Conservation (phyloP, 371 early-diverging fungal species). For the Blastocladiella emersonii region DNA sequence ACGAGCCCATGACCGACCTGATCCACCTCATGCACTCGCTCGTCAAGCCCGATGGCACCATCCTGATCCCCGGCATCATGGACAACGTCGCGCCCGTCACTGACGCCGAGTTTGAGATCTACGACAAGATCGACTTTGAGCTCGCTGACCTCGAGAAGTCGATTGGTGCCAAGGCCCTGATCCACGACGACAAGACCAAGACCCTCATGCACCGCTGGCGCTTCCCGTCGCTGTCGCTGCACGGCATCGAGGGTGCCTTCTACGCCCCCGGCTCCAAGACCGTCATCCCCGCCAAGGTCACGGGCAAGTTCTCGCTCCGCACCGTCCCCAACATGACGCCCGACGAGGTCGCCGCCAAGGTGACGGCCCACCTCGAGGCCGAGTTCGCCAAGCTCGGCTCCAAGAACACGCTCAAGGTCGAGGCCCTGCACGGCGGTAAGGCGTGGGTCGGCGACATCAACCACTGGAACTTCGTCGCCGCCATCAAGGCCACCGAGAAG, state of each 20-base stretch:
- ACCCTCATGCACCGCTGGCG: constrained; percentile 87
- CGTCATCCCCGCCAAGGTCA: constrained; percentile 88
- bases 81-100: constrained; percentile 80
- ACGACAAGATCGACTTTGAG: constrained; percentile 65
- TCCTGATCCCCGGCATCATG: constrained; percentile 81
- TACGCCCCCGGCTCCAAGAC: constrained; percentile 88
- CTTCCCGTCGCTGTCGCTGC: constrained; percentile 85
- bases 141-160: constrained; percentile 66
- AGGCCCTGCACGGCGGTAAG: constrained; percentile 73
- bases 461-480: constrained; percentile 85
- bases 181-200: constrained; percentile 51
- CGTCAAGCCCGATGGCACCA: constrained; percentile 72
- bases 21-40: constrained; percentile 67
- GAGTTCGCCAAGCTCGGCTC: constrained; percentile 77
- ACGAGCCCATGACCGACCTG: constrained; percentile 95
- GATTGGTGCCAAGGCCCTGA: constrained; percentile 59
- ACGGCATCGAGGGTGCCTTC: constrained; percentile 92
- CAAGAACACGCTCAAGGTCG: constrained; percentile 65
- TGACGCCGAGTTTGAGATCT: constrained; percentile 63
- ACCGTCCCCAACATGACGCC: constrained; percentile 84
- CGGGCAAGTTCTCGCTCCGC: constrained; percentile 93
- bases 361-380: constrained; percentile 49
- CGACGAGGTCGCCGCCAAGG: constrained; percentile 55
- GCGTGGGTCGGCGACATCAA: constrained; percentile 84
- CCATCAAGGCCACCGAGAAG: constrained; percentile 69